Evolutionary conservation across 2,329 filamentous ascomycete species (phyloP).

Genomic region (Kalmusia sp.): DNA sequence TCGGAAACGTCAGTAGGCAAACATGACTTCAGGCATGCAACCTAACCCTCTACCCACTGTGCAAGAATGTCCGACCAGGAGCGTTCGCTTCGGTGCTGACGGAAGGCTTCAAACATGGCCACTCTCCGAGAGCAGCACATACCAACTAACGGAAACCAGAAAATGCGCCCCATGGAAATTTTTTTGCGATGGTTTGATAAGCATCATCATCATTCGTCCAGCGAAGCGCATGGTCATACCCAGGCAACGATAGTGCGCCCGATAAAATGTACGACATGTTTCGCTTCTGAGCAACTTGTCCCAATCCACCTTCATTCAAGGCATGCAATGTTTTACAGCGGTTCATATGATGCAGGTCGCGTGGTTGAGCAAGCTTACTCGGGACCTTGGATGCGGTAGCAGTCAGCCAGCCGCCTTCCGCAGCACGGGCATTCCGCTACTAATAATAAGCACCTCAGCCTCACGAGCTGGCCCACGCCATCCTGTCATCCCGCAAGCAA

Average conservation of each 20-base stretch:
- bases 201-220: neutral
- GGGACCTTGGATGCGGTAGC: neutral
- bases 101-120: constrained; percentile 4
- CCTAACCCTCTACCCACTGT: neutral
- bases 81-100: constrained; percentile 2
- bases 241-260: neutral
- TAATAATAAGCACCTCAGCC: constrained; percentile 14
- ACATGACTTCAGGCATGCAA: constrained; percentile 1
- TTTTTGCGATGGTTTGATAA: neutral
- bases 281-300: neutral
- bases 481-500: neutral
- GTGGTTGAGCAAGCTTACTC: neutral
- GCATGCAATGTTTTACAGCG: neutral
- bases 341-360: neutral
- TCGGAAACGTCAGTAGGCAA: neutral
- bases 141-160: constrained; percentile 5
- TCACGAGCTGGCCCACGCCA: constrained; percentile 7
- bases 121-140: constrained; percentile 7
- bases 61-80: neutral
- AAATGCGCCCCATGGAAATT: neutral
- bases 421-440: constrained; percentile 2
- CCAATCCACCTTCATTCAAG: neutral
- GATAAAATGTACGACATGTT: neutral
- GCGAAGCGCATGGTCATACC: neutral
- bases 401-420: constrained; percentile 1